These are phyloP conservation scores for Raddia distichophylla DNA, from an alignment of 176 grass and related monocot genomes.

Conservation along the genomic window DNA sequence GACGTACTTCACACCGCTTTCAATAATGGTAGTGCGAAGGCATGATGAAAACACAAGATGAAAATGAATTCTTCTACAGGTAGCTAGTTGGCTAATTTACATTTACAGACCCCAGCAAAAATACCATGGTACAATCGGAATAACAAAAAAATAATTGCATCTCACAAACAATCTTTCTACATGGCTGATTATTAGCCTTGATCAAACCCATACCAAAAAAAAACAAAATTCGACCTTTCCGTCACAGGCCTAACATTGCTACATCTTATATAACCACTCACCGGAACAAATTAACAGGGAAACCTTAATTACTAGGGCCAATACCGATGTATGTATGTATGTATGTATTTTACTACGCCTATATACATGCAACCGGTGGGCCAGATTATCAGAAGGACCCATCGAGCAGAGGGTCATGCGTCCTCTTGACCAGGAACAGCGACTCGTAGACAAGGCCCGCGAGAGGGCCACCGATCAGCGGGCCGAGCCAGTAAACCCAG, in stretches of 20 bases:
- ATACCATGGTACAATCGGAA: too few relatives aligned
- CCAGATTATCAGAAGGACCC: neutral
- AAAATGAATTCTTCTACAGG: too few relatives aligned
- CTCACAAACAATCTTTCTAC: slow-evolving; percentile 22
- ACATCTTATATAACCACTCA: neutral
- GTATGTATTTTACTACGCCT: neutral
- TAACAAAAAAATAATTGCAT: too few relatives aligned
- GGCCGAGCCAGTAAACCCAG: slow-evolving; percentile 95
- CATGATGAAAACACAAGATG: too few relatives aligned
- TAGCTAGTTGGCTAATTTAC: too few relatives aligned
- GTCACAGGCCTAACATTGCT: neutral
- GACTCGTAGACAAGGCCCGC: slow-evolving; percentile 75
- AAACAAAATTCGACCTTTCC: neutral
- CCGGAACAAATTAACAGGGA: neutral
- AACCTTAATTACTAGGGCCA: neutral
- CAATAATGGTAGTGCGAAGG: too few relatives aligned
- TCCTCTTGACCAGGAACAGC: slow-evolving; percentile 57
- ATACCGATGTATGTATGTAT: neutral
- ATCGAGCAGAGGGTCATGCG: slow-evolving; percentile 54
- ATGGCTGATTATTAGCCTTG: neutral
- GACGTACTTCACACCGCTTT: too few relatives aligned
- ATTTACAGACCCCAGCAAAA: too few relatives aligned
- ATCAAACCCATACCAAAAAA: neutral
- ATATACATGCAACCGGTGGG: neutral
- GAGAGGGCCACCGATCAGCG: slow-evolving; percentile 62